These are phyloP conservation scores for Hypoxylon lienhwacheense DNA, from an alignment of 495 filamentous ascomycete genomes.

Conservation along the genomic window DNA sequence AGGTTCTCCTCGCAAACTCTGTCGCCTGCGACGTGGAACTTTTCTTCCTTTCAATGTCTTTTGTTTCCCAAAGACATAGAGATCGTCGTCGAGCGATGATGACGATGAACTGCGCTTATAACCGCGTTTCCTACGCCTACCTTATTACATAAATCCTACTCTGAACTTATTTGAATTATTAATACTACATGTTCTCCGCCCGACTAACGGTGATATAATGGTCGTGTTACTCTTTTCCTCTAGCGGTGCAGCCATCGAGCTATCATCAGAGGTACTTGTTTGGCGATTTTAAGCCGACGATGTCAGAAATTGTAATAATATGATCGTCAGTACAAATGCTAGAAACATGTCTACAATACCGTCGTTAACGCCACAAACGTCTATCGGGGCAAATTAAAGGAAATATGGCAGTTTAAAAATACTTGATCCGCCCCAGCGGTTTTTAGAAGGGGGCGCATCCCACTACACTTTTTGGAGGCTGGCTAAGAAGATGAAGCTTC, in stretches of 20 bases:
- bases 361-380: no score
- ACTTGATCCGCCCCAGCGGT: no score
- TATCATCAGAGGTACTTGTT: no score
- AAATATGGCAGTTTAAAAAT: neutral
- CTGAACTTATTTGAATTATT: neutral
- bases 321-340: no score
- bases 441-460: neutral
- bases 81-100: neutral
- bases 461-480: neutral
- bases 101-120: neutral
- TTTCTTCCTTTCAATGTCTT: neutral
- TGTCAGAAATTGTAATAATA: no score
- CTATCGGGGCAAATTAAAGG: no score
- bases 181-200: neutral
- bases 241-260: no score
- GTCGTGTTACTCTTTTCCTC: neutral
- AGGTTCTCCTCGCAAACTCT: constrained; percentile 11
- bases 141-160: neutral
- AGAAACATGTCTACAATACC: no score
- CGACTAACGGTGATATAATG: neutral
- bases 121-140: neutral
- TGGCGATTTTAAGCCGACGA: no score
- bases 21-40: constrained; percentile 21
- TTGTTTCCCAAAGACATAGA: neutral
- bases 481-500: neutral